phyloP scores from a whole-genome alignment of 805 yeast genomes.

The Yarrowia divulgata region DNA sequence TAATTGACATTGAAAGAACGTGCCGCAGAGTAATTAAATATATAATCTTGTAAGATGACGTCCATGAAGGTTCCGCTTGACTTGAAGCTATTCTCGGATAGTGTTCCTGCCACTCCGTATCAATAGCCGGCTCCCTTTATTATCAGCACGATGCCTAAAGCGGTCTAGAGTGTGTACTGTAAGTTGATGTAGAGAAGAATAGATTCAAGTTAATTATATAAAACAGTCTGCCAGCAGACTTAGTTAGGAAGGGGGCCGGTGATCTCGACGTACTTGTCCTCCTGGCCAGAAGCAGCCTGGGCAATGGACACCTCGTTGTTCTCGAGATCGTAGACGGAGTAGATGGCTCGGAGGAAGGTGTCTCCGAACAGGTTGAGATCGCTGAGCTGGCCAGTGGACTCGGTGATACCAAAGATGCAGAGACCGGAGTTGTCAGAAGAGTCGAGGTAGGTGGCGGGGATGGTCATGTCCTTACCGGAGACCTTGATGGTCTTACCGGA shows the following conservation, averaged over 20 bases:
- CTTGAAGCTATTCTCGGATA: constrained; percentile 8
- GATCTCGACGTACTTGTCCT: constrained; percentile 11
- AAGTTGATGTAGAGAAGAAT: background rate
- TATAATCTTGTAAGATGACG: background rate
- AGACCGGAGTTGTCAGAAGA: constrained; percentile 23
- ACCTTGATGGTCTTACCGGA: constrained; percentile 17
- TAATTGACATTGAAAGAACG: background rate
- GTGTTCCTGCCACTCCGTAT: background rate
- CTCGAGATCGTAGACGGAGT: constrained; percentile 70
- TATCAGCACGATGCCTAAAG: background rate
- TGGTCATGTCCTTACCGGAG: constrained; percentile 25
- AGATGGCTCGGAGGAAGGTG: constrained; percentile 64
- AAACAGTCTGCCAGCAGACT: constrained; percentile 6
- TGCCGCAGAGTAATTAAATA: too few relatives aligned
- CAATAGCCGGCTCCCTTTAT: background rate
- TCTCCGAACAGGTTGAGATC: constrained; percentile 56
- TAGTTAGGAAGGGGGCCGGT: constrained; percentile 1
- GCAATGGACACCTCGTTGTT: constrained; percentile 61
- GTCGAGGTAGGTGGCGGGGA: background rate
- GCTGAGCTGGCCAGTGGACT: constrained; percentile 45
- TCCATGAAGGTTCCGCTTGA: background rate
- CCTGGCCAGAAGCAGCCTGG: constrained; percentile 49
- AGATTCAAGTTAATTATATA: background rate
- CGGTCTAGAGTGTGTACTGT: too few relatives aligned
- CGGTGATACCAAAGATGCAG: constrained; percentile 47